Evolutionary conservation across 1,284 basidiomycete genomes (phyloP).

Genomic region (Heterobasidion occidentale): DNA sequence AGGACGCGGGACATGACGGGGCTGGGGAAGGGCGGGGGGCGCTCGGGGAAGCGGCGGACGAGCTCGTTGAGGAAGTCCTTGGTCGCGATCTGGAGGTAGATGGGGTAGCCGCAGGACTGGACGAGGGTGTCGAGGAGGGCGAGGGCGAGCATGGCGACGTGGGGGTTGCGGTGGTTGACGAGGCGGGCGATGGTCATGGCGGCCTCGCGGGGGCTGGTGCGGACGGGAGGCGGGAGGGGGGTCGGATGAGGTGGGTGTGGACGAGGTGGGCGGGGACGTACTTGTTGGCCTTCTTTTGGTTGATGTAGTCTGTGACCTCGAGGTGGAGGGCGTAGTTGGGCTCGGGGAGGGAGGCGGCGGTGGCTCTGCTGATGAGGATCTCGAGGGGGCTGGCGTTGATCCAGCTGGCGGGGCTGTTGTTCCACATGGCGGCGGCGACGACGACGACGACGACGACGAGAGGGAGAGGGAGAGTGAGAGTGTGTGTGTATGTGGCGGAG

Average conservation of each 20-base stretch:
- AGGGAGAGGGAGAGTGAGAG: not conserved
- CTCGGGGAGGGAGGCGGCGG: constrained; percentile 80
- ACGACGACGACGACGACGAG: not conserved
- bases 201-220: constrained; percentile 74
- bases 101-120: constrained; percentile 92
- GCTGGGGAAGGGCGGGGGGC: constrained; percentile 91
- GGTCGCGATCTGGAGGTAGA: constrained; percentile 96
- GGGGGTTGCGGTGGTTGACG: constrained; percentile 86
- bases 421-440: not conserved
- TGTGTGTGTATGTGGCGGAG: no score
- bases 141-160: constrained; percentile 79
- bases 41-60: constrained; percentile 94
- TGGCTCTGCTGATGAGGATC: constrained; percentile 73
- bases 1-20: constrained; percentile 93
- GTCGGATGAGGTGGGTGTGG: not conserved
- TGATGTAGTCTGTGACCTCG: constrained; percentile 91
- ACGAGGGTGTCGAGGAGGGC: constrained; percentile 90
- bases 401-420: not conserved
- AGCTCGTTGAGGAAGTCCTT: constrained; percentile 99
- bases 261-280: constrained; percentile 32
- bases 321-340: constrained; percentile 92
- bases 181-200: constrained; percentile 78
- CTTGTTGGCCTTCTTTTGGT: constrained; percentile 95
- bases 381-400: constrained; percentile 37
- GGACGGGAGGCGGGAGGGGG: constrained; percentile 3